Percentiles rank a stretch among this genome's conserved stretches.
Conservation (phyloP, 139 green algal genomes). For the Coelastrella sp. region DNA sequence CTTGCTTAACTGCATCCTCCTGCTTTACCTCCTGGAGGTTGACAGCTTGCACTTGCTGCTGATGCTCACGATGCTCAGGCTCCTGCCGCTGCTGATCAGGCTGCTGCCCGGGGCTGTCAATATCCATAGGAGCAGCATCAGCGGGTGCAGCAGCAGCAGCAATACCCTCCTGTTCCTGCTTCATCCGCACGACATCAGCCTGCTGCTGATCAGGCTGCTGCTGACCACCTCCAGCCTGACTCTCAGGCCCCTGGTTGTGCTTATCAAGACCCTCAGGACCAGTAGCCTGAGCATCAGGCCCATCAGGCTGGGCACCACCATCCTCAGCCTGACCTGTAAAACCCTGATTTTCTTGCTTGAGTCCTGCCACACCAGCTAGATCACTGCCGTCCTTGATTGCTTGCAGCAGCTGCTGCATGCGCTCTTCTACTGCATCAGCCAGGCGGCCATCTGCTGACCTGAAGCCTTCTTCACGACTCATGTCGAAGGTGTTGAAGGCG, state of each 20-base stretch:
- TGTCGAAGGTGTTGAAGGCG: constrained; percentile 48
- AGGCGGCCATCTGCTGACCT: constrained; percentile 13
- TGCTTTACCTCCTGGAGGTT: neutral
- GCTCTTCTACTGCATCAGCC: constrained; percentile 50
- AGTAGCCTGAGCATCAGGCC: neutral
- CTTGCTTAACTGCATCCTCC: neutral
- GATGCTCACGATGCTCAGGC: neutral
- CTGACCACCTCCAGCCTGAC: neutral
- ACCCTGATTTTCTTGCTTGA: neutral
- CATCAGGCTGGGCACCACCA: neutral
- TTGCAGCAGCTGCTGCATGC: constrained; percentile 37
- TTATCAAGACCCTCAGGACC: neutral
- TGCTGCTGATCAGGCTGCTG: constrained; percentile 5
- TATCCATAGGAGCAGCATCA: neutral
- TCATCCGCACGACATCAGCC: constrained; percentile 4
- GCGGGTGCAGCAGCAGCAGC: neutral
- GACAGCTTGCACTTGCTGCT: constrained; percentile 16
- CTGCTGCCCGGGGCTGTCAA: neutral
- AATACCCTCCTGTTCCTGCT: neutral
- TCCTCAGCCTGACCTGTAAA: neutral
- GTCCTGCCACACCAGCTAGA: constrained; percentile 36
- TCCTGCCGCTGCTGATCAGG: neutral
- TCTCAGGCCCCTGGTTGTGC: neutral
- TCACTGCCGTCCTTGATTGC: neutral
- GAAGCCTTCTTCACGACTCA: constrained; percentile 25